These are phyloP conservation scores for Pyrenula aspistea DNA, from an alignment of 495 filamentous ascomycete species.

Conservation along the genomic window DNA sequence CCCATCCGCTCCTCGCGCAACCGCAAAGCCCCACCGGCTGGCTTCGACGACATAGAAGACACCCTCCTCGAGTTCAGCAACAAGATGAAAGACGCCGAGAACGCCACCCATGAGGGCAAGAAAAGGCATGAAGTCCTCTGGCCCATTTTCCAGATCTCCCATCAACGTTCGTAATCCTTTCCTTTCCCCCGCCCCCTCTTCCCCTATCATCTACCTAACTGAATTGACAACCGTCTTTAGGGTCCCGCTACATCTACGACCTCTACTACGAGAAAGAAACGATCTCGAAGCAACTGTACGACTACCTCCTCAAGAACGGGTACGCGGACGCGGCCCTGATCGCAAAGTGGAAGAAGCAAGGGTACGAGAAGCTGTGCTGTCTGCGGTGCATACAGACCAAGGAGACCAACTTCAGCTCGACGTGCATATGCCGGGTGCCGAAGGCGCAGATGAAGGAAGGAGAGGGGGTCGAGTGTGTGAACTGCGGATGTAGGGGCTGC, in stretches of 20 bases:
- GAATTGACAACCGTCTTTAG: conserved; percentile 17
- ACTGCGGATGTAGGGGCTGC: conserved; percentile 88
- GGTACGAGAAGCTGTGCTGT: conserved; percentile 98
- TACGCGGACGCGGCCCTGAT: conserved; percentile 93
- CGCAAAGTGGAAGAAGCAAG: conserved; percentile 99
- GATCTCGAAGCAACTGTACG: conserved; percentile 81
- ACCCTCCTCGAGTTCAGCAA: conserved; percentile 90
- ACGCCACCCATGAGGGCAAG: conserved; percentile 61
- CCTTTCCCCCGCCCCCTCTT: neutral
- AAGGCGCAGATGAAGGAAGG: conserved; percentile 84
- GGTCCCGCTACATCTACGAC: conserved; percentile 87
- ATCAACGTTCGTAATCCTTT: conserved; percentile 57
- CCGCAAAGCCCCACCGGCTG: conserved; percentile 84
- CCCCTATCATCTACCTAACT: neutral
- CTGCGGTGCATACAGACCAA: conserved; percentile 95
- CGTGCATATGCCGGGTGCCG: conserved; percentile 94
- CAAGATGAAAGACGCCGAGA: conserved; percentile 98
- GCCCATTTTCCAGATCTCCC: conserved; percentile 95
- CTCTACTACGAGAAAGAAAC: conserved; percentile 97
- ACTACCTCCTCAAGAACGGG: conserved; percentile 91
- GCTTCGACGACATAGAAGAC: conserved; percentile 95
- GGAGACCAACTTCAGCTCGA: conserved; percentile 96
- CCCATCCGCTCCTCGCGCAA: conserved; percentile 64
- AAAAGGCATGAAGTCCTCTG: conserved; percentile 83
- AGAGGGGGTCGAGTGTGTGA: conserved; percentile 87